Base-by-base conservation (phyloP, 2,329 filamentous ascomycete species). In the Nannizziopsis barbatae region DNA sequence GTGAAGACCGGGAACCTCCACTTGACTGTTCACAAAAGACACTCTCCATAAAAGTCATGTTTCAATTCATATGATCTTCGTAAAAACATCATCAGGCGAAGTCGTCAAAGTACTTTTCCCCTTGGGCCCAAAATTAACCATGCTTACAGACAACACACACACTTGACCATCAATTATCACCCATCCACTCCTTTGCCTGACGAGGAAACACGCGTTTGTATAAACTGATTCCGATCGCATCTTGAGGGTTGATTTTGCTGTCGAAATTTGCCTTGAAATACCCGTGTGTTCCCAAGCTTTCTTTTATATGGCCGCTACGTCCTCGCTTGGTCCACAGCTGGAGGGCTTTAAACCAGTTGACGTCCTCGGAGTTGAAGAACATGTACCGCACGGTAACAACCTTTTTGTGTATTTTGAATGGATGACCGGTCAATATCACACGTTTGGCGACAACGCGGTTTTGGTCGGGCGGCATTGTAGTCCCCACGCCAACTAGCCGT, bases 231-330 rank as follows among this genome's bases (percentile, higher is more conserved):
- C 86, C 92, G 41, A 98, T 81, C 2, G 88, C 82, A 69, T 98
- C 92, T 69, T 95, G 86, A 1, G 92, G 89, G 66, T 95, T 96
- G 65, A 98, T 90, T 63, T 84, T 86, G 10, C 83, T 87, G 65
- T 98, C 93, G 70, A 98, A 98, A 1, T 84, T 95, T 10, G 92
- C 92, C 75, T 98, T 98, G 77, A 96, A 96, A 72, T 98, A 98
- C n/a, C 92, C 92, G 67, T 98, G 92, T 32, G 92, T 98, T 58
- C 92, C 92, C 43, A 98, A 71, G 50, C 83, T 77, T 72, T 98
- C 92, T 74, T 95, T 95, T 72, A 98, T 80, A 65, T 82, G 95
- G 7, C 92, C 92, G 56, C 80, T 86, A 53, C 92, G 75, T 5
- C 92, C 92, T 27, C 90, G 73, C 71, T 80, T 86, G 4, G 92